These are phyloP conservation scores for Calonectria pseudoreteaudii DNA, from an alignment of 2,329 filamentous ascomycete genomes.

Conservation along the genomic window DNA sequence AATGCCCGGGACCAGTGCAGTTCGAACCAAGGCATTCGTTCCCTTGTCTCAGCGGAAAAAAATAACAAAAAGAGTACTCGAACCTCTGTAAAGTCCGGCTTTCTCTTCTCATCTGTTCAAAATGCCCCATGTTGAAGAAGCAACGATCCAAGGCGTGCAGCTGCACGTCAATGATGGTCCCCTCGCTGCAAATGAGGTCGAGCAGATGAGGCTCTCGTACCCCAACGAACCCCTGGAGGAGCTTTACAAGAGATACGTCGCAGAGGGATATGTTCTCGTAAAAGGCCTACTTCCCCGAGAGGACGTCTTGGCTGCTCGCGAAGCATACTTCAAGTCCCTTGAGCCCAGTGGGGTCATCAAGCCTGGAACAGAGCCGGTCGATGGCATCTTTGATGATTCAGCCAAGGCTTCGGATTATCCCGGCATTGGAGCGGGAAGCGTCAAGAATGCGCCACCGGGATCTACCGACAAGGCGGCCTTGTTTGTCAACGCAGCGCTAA, in stretches of 20 bases:
- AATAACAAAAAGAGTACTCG: background rate
- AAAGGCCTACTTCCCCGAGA: constrained; percentile 65
- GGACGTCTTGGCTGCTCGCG: constrained; percentile 64
- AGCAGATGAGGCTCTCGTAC: constrained; percentile 55
- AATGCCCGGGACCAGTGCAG: background rate
- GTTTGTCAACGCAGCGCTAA: constrained; percentile 56
- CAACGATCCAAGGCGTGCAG: constrained; percentile 30
- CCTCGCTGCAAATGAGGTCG: constrained; percentile 57
- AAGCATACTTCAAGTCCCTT: constrained; percentile 65
- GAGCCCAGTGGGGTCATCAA: constrained; percentile 67
- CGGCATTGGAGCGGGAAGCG: constrained; percentile 61
- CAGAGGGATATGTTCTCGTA: constrained; percentile 66
- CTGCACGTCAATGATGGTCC: constrained; percentile 49
- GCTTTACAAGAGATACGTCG: constrained; percentile 50
- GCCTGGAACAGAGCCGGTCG: constrained; percentile 60
- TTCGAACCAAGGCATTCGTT: too few relatives aligned
- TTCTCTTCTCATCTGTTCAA: background rate
- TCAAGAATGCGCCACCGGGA: constrained; percentile 58
- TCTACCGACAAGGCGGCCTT: constrained; percentile 41
- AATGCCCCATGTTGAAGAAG: constrained; percentile 22
- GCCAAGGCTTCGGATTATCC: constrained; percentile 36
- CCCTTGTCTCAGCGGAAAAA: too few relatives aligned
- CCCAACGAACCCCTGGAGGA: constrained; percentile 59
- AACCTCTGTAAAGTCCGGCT: background rate
- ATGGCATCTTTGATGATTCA: constrained; percentile 60